Conservation (phyloP, 2,329 filamentous ascomycete genomes). For the Scedosporium boydii region DNA sequence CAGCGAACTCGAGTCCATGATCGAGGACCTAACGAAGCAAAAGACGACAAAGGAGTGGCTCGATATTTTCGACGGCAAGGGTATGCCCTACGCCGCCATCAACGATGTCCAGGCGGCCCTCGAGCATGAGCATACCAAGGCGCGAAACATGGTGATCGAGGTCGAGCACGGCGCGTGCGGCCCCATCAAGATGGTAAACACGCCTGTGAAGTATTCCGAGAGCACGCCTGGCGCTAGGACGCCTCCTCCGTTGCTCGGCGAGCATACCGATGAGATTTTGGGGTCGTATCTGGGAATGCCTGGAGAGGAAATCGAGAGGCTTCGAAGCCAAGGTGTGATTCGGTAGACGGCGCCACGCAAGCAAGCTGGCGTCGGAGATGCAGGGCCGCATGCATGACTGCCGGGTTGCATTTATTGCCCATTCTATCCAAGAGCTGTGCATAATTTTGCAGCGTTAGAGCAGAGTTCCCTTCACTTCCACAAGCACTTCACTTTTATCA, state of each 20-base stretch:
- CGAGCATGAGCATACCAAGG: conserved; percentile 74
- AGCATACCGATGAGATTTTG: conserved; percentile 77
- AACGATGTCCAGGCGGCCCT: conserved; percentile 85
- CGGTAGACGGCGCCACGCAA: conserved; percentile 22
- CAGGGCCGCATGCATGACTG: background rate
- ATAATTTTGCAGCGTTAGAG: no score
- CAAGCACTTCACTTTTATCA: no score
- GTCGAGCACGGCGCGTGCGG: conserved; percentile 78
- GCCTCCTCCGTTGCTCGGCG: conserved; percentile 74
- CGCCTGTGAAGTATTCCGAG: conserved; percentile 87
- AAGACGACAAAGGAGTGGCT: conserved; percentile 88
- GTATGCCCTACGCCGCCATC: conserved; percentile 86
- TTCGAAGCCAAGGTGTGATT: conserved; percentile 61
- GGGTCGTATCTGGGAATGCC: conserved; percentile 51
- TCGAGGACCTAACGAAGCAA: conserved; percentile 63
- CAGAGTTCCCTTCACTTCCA: no score
- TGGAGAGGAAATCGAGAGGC: conserved; percentile 44
- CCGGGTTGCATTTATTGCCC: background rate
- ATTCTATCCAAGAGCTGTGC: background rate
- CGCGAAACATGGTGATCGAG: conserved; percentile 82
- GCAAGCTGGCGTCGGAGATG: background rate
- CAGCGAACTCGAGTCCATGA: conserved; percentile 64
- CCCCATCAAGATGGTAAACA: conserved; percentile 81
- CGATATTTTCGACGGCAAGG: conserved; percentile 74
- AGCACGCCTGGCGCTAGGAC: conserved; percentile 66